These are phyloP conservation scores for Venturia asperata DNA, from an alignment of 2,329 filamentous ascomycete species.

Conservation along the genomic window DNA sequence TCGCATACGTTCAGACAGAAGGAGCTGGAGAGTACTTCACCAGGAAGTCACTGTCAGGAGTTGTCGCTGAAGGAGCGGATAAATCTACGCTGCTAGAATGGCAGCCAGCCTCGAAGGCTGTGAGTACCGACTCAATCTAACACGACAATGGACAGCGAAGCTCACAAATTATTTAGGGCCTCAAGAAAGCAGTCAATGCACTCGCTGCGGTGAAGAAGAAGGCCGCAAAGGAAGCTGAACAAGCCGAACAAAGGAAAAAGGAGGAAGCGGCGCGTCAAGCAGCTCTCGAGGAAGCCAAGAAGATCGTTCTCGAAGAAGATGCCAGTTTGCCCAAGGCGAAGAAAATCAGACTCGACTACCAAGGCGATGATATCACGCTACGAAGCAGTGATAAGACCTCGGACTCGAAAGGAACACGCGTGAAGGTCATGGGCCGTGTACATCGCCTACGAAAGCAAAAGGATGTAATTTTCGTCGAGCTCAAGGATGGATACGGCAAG, in stretches of 20 bases:
- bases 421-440: slow-evolving; percentile 74
- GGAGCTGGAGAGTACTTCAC: slow-evolving; percentile 58
- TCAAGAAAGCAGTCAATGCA: slow-evolving; percentile 76
- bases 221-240: slow-evolving; percentile 67
- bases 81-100: slow-evolving; percentile 58
- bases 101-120: slow-evolving; percentile 74
- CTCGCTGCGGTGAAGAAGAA: slow-evolving; percentile 78
- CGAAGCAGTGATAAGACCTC: slow-evolving; percentile 39
- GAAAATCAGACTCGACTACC: slow-evolving; percentile 69
- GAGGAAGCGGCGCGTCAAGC: slow-evolving; percentile 63
- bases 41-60: slow-evolving; percentile 46
- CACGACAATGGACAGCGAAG: not conserved
- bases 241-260: slow-evolving; percentile 64
- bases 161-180: slow-evolving; percentile 37
- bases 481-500: slow-evolving; percentile 75
- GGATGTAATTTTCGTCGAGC: slow-evolving; percentile 77
- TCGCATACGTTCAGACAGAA: slow-evolving; percentile 67
- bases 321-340: slow-evolving; percentile 63
- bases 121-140: not conserved
- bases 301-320: slow-evolving; percentile 65
- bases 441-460: slow-evolving; percentile 77
- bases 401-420: slow-evolving; percentile 59
- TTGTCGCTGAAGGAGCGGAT: slow-evolving; percentile 47
- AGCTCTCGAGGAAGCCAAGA: slow-evolving; percentile 75
- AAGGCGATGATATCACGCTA: slow-evolving; percentile 52